phyloP scores from a whole-genome alignment of 306 rosid species.

The Trifolium pratense region DNA sequence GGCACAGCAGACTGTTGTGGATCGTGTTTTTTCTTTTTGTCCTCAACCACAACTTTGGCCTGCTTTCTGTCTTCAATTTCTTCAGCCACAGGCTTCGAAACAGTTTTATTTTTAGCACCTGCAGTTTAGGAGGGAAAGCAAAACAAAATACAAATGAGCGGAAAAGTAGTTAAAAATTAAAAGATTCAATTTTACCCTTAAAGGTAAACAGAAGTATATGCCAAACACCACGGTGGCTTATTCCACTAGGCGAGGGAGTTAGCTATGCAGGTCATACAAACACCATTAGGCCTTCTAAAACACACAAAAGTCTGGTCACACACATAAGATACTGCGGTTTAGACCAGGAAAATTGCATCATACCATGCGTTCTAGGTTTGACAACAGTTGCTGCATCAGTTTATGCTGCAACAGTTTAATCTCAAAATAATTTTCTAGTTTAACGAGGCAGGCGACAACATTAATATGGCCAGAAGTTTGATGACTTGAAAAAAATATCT shows the following conservation, averaged over 20 bases:
- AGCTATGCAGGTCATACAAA: no score
- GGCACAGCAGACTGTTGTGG: constrained; percentile 45
- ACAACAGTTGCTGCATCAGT: not conserved
- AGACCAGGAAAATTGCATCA: constrained; percentile 11
- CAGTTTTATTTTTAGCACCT: constrained; percentile 48
- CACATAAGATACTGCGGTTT: no score
- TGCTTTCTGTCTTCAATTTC: constrained; percentile 52
- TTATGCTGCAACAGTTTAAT: no score
- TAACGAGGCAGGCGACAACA: not conserved
- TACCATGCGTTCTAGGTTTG: not conserved
- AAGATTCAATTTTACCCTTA: no score
- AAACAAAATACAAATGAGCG: no score
- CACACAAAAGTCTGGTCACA: no score
- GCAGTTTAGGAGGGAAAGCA: constrained; percentile 34
- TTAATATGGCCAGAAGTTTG: constrained; percentile 13
- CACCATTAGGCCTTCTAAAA: no score
- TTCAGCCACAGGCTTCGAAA: constrained; percentile 48
- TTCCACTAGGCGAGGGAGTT: no score
- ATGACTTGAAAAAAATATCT: constrained; percentile 1
- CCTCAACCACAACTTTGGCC: constrained; percentile 46
- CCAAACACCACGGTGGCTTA: no score
- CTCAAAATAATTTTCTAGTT: constrained; percentile 1
- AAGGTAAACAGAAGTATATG: no score
- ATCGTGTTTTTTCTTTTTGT: constrained; percentile 48
- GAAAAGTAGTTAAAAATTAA: no score